Percentiles rank a stretch among this genome's conserved stretches.
Evolutionary conservation across 768 basidiomycete species (phyloP).

Genomic region (Suillus variegatus): DNA sequence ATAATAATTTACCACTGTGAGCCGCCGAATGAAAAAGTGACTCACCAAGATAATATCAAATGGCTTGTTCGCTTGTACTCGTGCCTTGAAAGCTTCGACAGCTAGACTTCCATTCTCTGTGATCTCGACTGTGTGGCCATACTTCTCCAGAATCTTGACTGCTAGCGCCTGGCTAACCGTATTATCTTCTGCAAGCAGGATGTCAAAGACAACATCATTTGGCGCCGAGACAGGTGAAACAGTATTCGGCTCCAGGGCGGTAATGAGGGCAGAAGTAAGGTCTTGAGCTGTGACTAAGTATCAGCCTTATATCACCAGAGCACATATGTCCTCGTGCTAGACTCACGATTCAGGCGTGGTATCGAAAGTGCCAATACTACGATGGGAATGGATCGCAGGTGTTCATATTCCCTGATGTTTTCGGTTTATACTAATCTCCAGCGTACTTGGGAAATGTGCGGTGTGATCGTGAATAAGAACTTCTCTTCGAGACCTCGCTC

Average conservation of each 20-base stretch:
- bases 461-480: too few species aligned
- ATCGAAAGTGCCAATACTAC: conserved; percentile 83
- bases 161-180: too few species aligned
- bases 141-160: too few species aligned
- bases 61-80: conserved; percentile 67
- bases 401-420: conserved; percentile 86
- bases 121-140: too few species aligned
- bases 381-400: conserved; percentile 94
- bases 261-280: conserved; percentile 88
- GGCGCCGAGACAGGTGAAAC: conserved; percentile 83
- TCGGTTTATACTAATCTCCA: too few species aligned
- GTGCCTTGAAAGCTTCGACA: conserved; percentile 85
- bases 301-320: neutral
- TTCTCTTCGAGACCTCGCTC: too few species aligned
- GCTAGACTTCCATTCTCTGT: too few species aligned
- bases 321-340: conserved; percentile 10
- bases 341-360: conserved; percentile 75
- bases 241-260: conserved; percentile 93
- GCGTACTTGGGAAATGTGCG: too few species aligned
- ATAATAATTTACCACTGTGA: neutral
- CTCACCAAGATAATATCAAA: conserved; percentile 92
- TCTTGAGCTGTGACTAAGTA: too few species aligned
- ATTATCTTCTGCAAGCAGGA: too few species aligned
- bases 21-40: conserved; percentile 13
- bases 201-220: too few species aligned